Base-by-base conservation (phyloP, 2,329 filamentous ascomycete genomes). In the Hypoxylon sp. region DNA sequence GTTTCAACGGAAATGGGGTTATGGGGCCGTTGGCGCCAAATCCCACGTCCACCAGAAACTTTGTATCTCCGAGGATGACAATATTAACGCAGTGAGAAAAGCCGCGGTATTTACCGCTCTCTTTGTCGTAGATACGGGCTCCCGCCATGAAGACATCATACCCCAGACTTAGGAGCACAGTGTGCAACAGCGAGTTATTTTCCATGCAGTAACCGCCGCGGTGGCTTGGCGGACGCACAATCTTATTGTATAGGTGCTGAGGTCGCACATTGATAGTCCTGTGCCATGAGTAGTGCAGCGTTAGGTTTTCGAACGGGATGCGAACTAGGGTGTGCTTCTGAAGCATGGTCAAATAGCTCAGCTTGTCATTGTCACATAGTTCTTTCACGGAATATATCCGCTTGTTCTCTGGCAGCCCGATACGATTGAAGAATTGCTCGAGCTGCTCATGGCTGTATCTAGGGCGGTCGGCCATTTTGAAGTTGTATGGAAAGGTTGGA, bases 141-240 rank as follows among this genome's bases (percentile, higher is more conserved):
- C 73, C 73, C 0, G 73, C 72, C 59, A 77, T 67, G 64, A 67
- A 73, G 23, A 72, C 72, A 2, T 72, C 56, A 63, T 81, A 84
- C 0, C 81, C 80, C 9, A 85, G 70, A 5, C 75, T 79, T 2
- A 78, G 72, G 0, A 85, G 76, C 7, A 83, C 74, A 34, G 81
- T 77, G 63, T 82, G 77, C 68, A 84, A 82, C 5, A 85, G 77
- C 25, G 83, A 79, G 67, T 78, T 80, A 21, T 75, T 74, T 67
- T 84, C 82, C 75, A 85, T 81, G 72, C 82, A 85, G 68, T 84
- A 85, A 0, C 82, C 82, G 10, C 83, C 83, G 3, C 81, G 11
- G 77, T 76, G 6, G 73, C 73, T 21, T 69, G 75, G 19, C 19
- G 23, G 48, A 28, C 23, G 62, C 21, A 84, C 75, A 52, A 83